A percentile compares a stretch with the other conserved stretches of the same genome.
phyloP scores from a whole-genome alignment of 345 rosid genomes.

The Populus pruinosa region DNA sequence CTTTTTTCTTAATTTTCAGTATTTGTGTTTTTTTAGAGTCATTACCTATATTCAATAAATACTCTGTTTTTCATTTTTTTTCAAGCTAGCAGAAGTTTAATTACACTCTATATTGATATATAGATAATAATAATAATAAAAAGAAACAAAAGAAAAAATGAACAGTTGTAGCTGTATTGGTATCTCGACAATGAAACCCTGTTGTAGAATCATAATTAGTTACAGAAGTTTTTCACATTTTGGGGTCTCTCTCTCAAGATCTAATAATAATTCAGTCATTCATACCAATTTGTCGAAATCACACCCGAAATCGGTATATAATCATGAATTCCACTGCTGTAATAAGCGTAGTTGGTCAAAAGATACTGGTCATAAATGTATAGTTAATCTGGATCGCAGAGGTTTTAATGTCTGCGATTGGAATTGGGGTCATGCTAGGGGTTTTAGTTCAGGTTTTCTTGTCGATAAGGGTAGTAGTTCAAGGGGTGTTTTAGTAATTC shows the following conservation, averaged over 20 bases:
- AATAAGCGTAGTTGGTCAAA: conserved; percentile 20
- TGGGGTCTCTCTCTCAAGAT: conserved; percentile 42
- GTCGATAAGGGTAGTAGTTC: conserved; percentile 28
- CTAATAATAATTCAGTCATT: conserved; percentile 12
- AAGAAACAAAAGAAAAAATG: conserved; percentile 27
- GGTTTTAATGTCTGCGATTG: conserved; percentile 59
- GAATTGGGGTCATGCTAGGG: conserved; percentile 41
- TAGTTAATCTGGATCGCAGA: conserved; percentile 38
- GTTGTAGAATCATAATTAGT: conserved; percentile 61
- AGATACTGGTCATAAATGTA: conserved; percentile 29
- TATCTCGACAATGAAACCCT: conserved; percentile 71
- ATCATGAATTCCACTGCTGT: conserved; percentile 24
- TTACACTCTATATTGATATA: background rate
- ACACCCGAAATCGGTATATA: conserved; percentile 30
- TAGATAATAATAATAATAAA: background rate
- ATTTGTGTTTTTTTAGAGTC: background rate
- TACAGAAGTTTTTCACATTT: conserved; percentile 50
- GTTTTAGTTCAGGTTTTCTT: conserved; percentile 16
- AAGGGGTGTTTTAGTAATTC: conserved; percentile 76
- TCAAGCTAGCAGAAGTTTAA: background rate
- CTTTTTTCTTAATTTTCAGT: background rate
- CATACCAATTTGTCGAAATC: conserved; percentile 57
- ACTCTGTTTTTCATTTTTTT: background rate
- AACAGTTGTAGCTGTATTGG: conserved; percentile 53
- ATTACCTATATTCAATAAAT: background rate